These are phyloP conservation scores for Cyclostephanos invisitatus DNA, from an alignment of 108 stramenopile genomes.

Conservation along the genomic window DNA sequence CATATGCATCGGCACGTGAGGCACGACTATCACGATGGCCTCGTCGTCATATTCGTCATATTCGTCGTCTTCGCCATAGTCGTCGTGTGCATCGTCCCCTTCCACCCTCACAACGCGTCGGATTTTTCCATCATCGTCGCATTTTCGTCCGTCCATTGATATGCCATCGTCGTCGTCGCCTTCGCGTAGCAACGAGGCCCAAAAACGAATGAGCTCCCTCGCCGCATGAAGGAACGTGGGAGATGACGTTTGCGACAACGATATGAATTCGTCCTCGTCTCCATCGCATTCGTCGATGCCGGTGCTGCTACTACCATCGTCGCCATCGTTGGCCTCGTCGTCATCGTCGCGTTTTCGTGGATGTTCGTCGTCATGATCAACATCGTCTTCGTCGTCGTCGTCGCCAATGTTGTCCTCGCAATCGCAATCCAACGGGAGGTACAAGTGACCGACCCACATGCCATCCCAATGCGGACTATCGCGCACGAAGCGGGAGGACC, in stretches of 20 bases:
- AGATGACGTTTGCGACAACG: neutral
- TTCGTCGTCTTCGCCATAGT: neutral
- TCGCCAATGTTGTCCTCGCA: neutral
- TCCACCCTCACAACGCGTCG: neutral
- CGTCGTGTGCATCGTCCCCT: slow-evolving; percentile 3
- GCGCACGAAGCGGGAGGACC: slow-evolving; percentile 24
- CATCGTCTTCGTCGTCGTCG: neutral
- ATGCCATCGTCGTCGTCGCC: neutral
- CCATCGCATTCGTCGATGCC: neutral
- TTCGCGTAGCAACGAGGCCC: slow-evolving; percentile 12
- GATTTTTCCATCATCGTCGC: neutral
- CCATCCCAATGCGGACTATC: slow-evolving; percentile 46
- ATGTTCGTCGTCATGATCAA: neutral
- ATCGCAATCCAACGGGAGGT: slow-evolving; percentile 24
- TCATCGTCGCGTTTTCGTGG: neutral
- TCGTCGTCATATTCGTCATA: neutral
- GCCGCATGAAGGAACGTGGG: slow-evolving; percentile 21
- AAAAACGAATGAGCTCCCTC: slow-evolving; percentile 22
- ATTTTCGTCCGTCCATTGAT: neutral
- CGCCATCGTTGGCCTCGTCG: slow-evolving; percentile 9
- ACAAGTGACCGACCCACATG: slow-evolving; percentile 40
- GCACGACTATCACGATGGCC: slow-evolving; percentile 17
- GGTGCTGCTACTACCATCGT: slow-evolving; percentile 12
- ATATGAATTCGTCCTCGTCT: slow-evolving; percentile 5
- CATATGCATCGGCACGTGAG: slow-evolving; percentile 37